Base-by-base conservation (phyloP, 805 yeast genomes). In the Hanseniaspora jakobsenii region DNA sequence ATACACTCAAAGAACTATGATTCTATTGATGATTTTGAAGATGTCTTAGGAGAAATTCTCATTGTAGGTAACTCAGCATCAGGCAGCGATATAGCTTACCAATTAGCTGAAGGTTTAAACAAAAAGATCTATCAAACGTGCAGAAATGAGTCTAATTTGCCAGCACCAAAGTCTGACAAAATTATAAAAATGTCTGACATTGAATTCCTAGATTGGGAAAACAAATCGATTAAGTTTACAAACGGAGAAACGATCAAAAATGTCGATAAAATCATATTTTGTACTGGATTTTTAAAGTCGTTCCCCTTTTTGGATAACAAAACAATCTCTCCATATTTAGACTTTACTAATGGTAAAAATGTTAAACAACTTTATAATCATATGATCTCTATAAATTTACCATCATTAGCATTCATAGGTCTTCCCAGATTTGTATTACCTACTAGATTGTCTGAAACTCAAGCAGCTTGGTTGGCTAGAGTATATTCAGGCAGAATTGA, bases 21-120 rank as follows among this genome's bases (percentile, higher is more conserved):
- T 46, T 58, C 58, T 16, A 69, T 76, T 0, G 64, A 63, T 1
- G 65, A 63, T 12, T 78, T 65, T 48, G 23, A 41, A 30, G 52
- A 55, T 6, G 59, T 64, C 19, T 58, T 64, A 35, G 54, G 54
- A 12, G 66, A 60, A 26, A 74, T 78, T 13, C 58, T 83, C 35
- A 69, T 82, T 6, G 73, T 83, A n/a, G 94, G 94, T 0, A 78
- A 77, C 52, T 75, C 78, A 9, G 80, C 91, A 2, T 76, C 85
- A 24, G 94, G 89, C 22, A 71, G 75, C 16, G 94, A 85, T 55
- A 64, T 81, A 32, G 72, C 84, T 2, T 70, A 68, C 47, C 87
- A 81, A 55, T 54, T 78, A 16, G 71, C 77, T 1, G 62, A 65
- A 2, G 54, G 48, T 3, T 61, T 72, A 36, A 59, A 66, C 8